Evolutionary conservation across 352 stramenopile species (phyloP), one percentile per base, ranked within the genome.

Genomic region (Phytophthora cryptogea): DNA sequence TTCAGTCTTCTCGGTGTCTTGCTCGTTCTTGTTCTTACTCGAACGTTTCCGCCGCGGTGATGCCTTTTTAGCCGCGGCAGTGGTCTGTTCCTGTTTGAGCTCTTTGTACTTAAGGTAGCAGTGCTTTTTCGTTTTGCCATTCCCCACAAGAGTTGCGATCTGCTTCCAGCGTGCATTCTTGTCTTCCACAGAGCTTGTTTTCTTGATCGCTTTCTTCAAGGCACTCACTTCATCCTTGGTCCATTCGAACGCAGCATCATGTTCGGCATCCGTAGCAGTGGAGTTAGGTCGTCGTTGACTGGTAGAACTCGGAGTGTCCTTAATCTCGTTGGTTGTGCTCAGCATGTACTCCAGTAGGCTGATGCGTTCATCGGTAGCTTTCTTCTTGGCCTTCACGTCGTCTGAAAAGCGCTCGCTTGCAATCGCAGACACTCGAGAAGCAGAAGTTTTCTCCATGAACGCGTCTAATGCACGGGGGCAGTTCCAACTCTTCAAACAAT

Each of bases 71-170:
- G 48, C 37, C 20, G 68, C 50, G 10, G 66, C 60, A 28, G 70
- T 80, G 3, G 56, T 63, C 33, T 82, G 86, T 45, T 87, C 76
- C 27, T 86, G 69, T 50, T 89, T 90, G 27, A 94, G 68, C 35
- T 89, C 71, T 62, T 94, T 94, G 70, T 94, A 94, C 65, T 94
- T 92, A 28, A 90, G 16, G 54, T 92, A 92, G 66, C 85, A 94
- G 37, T 90, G 70, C 58, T 90, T 90, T 45, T 92, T 92, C n/a
- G 66, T 74, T 51, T 86, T 89, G 1, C 65, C 63, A 39, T 76
- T 80, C 10, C 83, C 78, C 10, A 94, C 77, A 10, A 82, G 40
- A n/a, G 13, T 45, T 0, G 78, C 78, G 39, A 92, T 90, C 40
- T 86, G 55, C 32, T 83, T 88, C 83, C 83, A 94, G 14, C 80